phyloP scores from a whole-genome alignment of 2,329 filamentous ascomycete genomes.

The Madurella mycetomatis region DNA sequence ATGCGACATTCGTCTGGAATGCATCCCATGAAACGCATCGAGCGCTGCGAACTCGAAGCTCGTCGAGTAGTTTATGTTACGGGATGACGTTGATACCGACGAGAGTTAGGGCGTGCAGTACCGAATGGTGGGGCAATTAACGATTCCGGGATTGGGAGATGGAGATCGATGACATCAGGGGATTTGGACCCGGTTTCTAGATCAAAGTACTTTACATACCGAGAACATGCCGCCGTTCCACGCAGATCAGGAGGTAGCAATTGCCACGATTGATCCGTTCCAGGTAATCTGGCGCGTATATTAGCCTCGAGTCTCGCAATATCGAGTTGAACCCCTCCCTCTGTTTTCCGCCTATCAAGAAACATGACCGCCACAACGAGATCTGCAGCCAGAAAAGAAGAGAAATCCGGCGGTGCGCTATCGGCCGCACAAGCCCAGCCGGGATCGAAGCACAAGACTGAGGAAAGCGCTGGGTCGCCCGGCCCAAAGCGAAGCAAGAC shows the following conservation, averaged over 20 bases:
- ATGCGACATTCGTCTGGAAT: too few species aligned
- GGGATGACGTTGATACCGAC: too few species aligned
- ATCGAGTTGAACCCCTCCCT: too few species aligned
- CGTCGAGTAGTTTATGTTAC: too few species aligned
- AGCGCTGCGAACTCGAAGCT: too few species aligned
- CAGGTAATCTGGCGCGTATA: too few species aligned
- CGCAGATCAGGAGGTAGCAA: background rate
- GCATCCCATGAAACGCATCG: too few species aligned
- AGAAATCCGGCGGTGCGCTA: background rate
- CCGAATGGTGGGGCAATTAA: background rate
- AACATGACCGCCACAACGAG: constrained; percentile 19
- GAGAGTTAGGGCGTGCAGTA: background rate
- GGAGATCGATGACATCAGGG: constrained; percentile 1
- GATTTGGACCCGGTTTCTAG: background rate
- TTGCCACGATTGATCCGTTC: background rate
- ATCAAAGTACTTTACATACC: background rate
- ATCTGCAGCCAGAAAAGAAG: constrained; percentile 19
- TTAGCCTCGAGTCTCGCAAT: too few species aligned
- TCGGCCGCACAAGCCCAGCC: constrained; percentile 17
- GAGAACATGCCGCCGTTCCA: background rate
- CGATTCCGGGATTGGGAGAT: background rate
- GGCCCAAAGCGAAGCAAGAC: constrained; percentile 37
- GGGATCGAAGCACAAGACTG: constrained; percentile 35
- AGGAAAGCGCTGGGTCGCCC: constrained; percentile 29
- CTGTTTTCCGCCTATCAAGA: background rate